Base-by-base conservation (phyloP, 352 stramenopile species). In the Pythium monospermum region DNA sequence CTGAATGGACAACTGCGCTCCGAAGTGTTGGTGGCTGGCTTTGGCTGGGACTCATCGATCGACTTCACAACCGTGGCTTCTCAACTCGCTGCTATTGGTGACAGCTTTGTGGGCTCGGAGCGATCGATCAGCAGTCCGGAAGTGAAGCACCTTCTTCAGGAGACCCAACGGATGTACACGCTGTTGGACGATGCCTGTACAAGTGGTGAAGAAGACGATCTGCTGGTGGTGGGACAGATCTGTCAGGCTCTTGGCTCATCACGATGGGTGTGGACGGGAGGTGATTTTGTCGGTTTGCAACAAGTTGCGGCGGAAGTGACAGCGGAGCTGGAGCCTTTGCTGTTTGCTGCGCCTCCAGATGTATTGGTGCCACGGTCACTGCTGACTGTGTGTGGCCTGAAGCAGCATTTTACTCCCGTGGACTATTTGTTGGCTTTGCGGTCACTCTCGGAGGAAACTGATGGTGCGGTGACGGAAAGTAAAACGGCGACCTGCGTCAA, bases 211-310 rank as follows among this genome's bases (percentile, higher is more conserved):
- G 53, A 74, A 70, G n/a, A 68, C 66, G 16, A n/a, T n/a, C n/a
- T n/a, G n/a, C n/a, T n/a, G n/a, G n/a, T n/a, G n/a, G 30, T 35
- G 30, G 13, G 30, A 35, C 8, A 8, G 30, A 13, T 35, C 30
- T 8, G 8, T 8, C 7, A 35, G 7, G 30, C 13, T 13, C 41
- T 91, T 10, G 48, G 49, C 26, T 65, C 76, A 44, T 52, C 65
- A 18, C 33, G 67, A 8, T 91, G 81, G 81, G 70, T 91, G 23
- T 91, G 81, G 78, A 90, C 78, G 6, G 76, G 78, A 21, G 80
- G 72, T 38, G 27, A 22, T 1, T 90, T 89, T 68, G 65, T 57
- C 11, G 68, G 64, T 2, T 56, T 77, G 18, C 68, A 64, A 6
- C 73, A 85, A 63, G 57, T 91, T 15, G 81, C 81, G 21, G 50